Percentiles rank a stretch among this genome's conserved stretches.
Conservation (phyloP, 2,329 filamentous ascomycete genomes). For the Sarocladium kiliense region DNA sequence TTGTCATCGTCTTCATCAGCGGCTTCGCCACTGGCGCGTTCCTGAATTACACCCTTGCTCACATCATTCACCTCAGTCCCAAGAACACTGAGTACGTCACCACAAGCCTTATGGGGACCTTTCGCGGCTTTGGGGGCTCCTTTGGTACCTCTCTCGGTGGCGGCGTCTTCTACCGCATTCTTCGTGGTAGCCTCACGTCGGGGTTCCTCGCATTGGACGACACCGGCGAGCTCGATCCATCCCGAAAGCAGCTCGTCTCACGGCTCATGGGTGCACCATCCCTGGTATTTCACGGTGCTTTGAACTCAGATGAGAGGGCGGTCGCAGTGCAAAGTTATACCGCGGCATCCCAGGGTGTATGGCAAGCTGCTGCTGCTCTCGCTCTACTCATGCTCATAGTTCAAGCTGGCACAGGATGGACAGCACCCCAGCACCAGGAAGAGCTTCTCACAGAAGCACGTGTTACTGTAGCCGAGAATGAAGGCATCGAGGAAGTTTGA, state of each 20-base stretch:
- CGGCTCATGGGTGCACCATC: constrained; percentile 47
- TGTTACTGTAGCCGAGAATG: constrained; percentile 20
- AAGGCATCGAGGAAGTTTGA: constrained; percentile 26
- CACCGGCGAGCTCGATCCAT: constrained; percentile 24
- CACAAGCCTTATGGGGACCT: constrained; percentile 71
- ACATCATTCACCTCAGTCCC: constrained; percentile 67
- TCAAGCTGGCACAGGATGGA: constrained; percentile 49
- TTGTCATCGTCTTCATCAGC: constrained; percentile 61
- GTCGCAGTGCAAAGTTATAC: constrained; percentile 46
- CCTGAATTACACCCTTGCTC: constrained; percentile 77
- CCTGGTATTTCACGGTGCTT: constrained; percentile 37
- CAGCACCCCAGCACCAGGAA: constrained; percentile 49
- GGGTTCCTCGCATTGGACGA: constrained; percentile 50
- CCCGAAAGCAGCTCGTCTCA: constrained; percentile 34
- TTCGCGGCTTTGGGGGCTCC: constrained; percentile 74
- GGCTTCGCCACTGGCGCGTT: constrained; percentile 68
- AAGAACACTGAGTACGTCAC: constrained; percentile 67
- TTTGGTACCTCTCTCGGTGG: constrained; percentile 79
- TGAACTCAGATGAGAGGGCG: constrained; percentile 34
- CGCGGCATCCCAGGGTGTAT: constrained; percentile 38
- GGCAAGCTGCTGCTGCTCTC: constrained; percentile 40
- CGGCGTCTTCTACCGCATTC: constrained; percentile 63
- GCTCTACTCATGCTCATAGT: constrained; percentile 37
- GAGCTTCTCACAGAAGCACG: constrained; percentile 28
- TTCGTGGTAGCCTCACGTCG: constrained; percentile 48